Conservation (phyloP, 352 stramenopile species). For the Aphanomyces cochlioides region DNA sequence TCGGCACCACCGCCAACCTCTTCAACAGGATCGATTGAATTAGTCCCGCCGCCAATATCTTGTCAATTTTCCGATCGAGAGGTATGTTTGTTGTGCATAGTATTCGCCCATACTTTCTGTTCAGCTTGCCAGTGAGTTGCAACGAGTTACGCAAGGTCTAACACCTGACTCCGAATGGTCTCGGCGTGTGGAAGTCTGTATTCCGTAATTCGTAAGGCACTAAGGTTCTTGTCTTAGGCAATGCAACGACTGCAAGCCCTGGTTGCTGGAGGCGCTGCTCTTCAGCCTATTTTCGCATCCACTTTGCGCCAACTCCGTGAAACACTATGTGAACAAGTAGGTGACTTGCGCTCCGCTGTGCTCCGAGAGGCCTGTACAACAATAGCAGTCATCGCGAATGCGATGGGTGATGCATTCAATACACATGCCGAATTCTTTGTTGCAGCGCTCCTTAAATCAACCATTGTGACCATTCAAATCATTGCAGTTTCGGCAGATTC, state of each 20-base stretch:
- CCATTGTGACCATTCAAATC: conserved; percentile 84
- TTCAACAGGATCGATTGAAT: too few species aligned
- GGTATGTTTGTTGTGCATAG: neutral
- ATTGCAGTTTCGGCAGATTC: conserved; percentile 72
- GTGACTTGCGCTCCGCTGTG: conserved; percentile 73
- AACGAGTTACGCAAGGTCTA: conserved; percentile 56
- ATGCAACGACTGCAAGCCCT: conserved; percentile 40
- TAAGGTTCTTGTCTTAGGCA: neutral
- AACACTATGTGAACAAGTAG: conserved; percentile 63
- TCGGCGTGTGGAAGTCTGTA: conserved; percentile 60
- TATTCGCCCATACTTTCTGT: neutral
- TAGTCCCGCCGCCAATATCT: too few species aligned
- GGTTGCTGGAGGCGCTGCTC: conserved; percentile 33
- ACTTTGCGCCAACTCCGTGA: conserved; percentile 57
- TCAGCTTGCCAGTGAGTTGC: neutral
- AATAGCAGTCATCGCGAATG: conserved; percentile 57
- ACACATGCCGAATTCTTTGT: conserved; percentile 68
- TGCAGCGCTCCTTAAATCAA: conserved; percentile 68
- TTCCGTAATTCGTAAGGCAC: neutral
- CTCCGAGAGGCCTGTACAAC: conserved; percentile 68
- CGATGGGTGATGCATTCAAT: conserved; percentile 71
- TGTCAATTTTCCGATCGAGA: neutral
- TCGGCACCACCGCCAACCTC: too few species aligned
- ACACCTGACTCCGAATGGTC: conserved; percentile 60
- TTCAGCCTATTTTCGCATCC: conserved; percentile 38